Evolutionary conservation across 495 filamentous ascomycete genomes (phyloP).

Genomic region (Hypoxylon intermedium): DNA sequence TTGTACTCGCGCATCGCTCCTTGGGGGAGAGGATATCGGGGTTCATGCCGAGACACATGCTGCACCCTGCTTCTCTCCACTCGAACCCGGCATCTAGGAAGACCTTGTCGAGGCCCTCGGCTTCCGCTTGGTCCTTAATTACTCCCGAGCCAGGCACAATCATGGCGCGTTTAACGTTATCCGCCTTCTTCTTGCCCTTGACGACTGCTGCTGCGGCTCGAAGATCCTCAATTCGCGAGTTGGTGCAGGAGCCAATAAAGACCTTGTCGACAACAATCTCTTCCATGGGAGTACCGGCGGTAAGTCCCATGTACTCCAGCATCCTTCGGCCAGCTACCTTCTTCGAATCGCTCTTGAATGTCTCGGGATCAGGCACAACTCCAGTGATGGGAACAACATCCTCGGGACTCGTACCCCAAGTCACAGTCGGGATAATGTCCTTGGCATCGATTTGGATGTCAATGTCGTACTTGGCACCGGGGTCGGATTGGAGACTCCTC

Average conservation of each 20-base stretch:
- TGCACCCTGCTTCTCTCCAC: conserved; percentile 97
- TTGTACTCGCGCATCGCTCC: conserved; percentile 93
- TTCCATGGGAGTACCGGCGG: conserved; percentile 83
- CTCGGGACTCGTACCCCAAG: conserved; percentile 97
- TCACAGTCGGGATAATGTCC: conserved; percentile 91
- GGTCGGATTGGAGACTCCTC: conserved; percentile 83
- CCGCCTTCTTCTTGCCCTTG: conserved; percentile 81
- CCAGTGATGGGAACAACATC: conserved; percentile 94
- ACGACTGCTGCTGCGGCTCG: conserved; percentile 85
- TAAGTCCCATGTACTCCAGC: conserved; percentile 95
- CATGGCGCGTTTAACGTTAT: conserved; percentile 92
- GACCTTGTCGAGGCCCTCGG: conserved; percentile 90
- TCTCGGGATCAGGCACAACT: conserved; percentile 85
- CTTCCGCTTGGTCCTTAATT: conserved; percentile 91
- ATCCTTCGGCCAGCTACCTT: conserved; percentile 79
- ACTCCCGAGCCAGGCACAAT: conserved; percentile 94
- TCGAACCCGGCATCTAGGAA: conserved; percentile 94
- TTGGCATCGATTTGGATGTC: conserved; percentile 88
- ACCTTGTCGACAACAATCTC: conserved; percentile 92
- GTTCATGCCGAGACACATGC: conserved; percentile 99
- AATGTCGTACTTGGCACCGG: conserved; percentile 82
- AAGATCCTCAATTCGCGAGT: conserved; percentile 95
- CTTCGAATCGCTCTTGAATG: conserved; percentile 78
- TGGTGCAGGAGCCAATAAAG: conserved; percentile 98
- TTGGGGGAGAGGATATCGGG: conserved; percentile 94